These are phyloP conservation scores for Nothophoma quercina DNA, from an alignment of 2,329 filamentous ascomycete genomes.

Conservation along the genomic window DNA sequence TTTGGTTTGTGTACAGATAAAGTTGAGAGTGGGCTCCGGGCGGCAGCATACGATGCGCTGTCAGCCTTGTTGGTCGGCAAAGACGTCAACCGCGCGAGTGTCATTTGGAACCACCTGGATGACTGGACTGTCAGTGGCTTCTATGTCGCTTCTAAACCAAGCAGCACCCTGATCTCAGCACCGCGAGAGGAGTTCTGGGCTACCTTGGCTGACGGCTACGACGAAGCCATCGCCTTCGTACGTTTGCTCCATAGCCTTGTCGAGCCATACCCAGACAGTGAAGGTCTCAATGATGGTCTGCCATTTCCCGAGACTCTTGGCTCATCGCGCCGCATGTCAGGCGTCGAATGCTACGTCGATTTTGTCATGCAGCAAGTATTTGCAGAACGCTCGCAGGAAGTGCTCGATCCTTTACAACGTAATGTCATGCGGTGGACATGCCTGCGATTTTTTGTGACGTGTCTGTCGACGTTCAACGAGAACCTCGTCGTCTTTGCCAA, in stretches of 20 bases:
- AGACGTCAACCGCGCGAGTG: slow-evolving; percentile 68
- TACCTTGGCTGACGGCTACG: slow-evolving; percentile 78
- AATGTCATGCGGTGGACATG: slow-evolving; percentile 80
- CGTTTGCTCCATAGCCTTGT: slow-evolving; percentile 77
- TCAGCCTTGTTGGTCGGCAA: slow-evolving; percentile 80
- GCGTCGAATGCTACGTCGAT: slow-evolving; percentile 92
- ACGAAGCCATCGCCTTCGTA: slow-evolving; percentile 86
- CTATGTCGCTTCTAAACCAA: slow-evolving; percentile 43
- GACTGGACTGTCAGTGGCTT: slow-evolving; percentile 67
- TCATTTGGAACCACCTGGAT: slow-evolving; percentile 83
- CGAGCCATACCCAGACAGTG: slow-evolving; percentile 67
- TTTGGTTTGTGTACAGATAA: slow-evolving; percentile 80
- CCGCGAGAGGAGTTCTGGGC: slow-evolving; percentile 65
- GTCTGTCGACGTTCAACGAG: slow-evolving; percentile 90
- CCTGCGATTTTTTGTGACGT: slow-evolving; percentile 81
- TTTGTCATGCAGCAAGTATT: slow-evolving; percentile 85
- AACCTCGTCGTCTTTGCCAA: slow-evolving; percentile 87
- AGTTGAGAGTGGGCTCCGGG: slow-evolving; percentile 78
- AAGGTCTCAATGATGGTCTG: slow-evolving; percentile 73
- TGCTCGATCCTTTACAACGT: slow-evolving; percentile 70
- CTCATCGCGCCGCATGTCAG: slow-evolving; percentile 76
- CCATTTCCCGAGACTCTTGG: slow-evolving; percentile 90
- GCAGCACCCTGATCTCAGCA: slow-evolving; percentile 28
- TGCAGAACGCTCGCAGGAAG: slow-evolving; percentile 69
- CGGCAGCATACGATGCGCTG: slow-evolving; percentile 82